A percentile compares a stretch with the other conserved stretches of the same genome.
phyloP scores from a whole-genome alignment of 139 green algal genomes.

The Eudorina sp. region DNA sequence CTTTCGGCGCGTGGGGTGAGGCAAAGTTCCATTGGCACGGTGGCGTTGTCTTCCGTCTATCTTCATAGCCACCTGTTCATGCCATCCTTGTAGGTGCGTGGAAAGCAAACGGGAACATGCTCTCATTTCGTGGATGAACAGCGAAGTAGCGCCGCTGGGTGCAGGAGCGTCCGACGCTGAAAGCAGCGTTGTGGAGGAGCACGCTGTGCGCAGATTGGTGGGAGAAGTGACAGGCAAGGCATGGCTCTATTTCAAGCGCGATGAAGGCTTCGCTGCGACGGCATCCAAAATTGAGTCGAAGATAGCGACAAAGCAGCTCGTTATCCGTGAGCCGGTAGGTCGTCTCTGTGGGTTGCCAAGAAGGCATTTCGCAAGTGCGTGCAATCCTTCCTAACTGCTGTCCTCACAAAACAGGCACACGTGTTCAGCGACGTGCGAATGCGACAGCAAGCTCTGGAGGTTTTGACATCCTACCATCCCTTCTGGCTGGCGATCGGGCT shows the following conservation, averaged over 20 bases:
- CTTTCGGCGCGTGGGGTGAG: slow-evolving; percentile 43
- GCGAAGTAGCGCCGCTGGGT: slow-evolving; percentile 9
- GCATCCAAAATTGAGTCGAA: slow-evolving; percentile 23
- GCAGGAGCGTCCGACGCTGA: not conserved
- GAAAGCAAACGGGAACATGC: slow-evolving; percentile 42
- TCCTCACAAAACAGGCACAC: not conserved
- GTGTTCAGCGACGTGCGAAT: slow-evolving; percentile 37
- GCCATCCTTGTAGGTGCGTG: not conserved
- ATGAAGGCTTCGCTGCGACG: slow-evolving; percentile 12
- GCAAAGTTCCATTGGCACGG: not conserved
- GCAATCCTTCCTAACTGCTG: too few relatives aligned
- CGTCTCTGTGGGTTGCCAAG: not conserved
- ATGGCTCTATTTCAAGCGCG: slow-evolving; percentile 19
- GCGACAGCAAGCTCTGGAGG: slow-evolving; percentile 61
- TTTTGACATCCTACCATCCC: slow-evolving; percentile 84
- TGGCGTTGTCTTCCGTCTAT: not conserved
- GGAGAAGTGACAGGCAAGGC: slow-evolving; percentile 43
- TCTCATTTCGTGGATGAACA: slow-evolving; percentile 42
- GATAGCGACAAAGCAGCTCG: slow-evolving; percentile 30
- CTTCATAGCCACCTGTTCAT: not conserved
- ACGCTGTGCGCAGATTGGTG: not conserved
- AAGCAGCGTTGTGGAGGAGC: not conserved
- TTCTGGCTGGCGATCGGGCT: slow-evolving; percentile 87
- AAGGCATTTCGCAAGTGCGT: not conserved
- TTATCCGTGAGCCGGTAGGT: slow-evolving; percentile 18